Evolutionary conservation across 345 rosid species (phyloP), one percentile per base, ranked within the genome.

Genomic region (Populus nigra): DNA sequence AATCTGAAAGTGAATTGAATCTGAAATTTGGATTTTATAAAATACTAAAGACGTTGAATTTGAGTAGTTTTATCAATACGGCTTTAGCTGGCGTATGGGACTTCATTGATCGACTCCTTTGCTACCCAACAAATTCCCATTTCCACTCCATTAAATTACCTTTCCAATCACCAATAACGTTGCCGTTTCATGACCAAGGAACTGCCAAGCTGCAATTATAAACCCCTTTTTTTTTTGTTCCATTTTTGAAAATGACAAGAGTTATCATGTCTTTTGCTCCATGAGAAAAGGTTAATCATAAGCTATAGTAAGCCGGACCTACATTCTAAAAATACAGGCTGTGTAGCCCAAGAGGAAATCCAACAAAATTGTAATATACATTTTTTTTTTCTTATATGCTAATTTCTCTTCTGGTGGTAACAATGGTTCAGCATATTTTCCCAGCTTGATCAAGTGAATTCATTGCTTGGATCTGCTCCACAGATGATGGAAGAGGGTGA

Each of bases 231-330:
- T 33, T 33, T 33, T 33, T 4, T 33, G 36, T 9, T 9, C 11
- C 12, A 41, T 41, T 41, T 41, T 41, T 41, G 45, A 41, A 11
- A 41, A 41, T 41, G 45, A 41, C 45, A 10, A 41, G 13, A 41
- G 15, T 41, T 41, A 10, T 2, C 13, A 41, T 11, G 45, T 41
- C 45, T 41, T 10, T 10, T 41, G 3, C 2, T 41, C 45, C 3
- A 2, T 9, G 45, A 41, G 50, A 47, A 47, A 47, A 13, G 50
- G 50, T 3, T 13, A 47, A 47, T 41, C 13, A 33, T 33, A 5
- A 33, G 36, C 36, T 4, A 47, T 12, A 47, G 20, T 63, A 33
- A 81, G 85, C 85, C 84, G 81, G 50, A 50, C 29, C 85, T 80
- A 81, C 35, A 31, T 76, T 61, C 69, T 77, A 70, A 29, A 43